Evolutionary conservation across 805 yeast species (phyloP).

Genomic region (Wickerhamiella cacticola): DNA sequence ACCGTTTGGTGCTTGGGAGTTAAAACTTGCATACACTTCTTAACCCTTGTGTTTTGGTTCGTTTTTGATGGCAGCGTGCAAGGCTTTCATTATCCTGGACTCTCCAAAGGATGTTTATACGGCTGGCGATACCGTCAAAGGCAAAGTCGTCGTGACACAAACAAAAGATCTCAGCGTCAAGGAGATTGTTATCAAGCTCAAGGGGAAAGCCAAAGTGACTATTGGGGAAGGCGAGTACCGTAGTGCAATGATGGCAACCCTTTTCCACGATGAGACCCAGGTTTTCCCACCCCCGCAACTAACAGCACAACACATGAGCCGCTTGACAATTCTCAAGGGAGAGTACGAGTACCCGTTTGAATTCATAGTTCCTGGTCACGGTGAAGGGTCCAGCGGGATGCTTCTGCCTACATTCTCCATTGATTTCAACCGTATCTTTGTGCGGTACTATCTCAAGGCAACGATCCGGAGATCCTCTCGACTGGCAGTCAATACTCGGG

Average conservation of each 20-base stretch:
- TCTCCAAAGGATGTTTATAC: slow-evolving; percentile 4
- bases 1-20: background rate
- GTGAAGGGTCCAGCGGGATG: background rate
- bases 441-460: slow-evolving; percentile 12
- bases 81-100: slow-evolving; percentile 4
- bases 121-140: slow-evolving; percentile 9
- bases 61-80: background rate
- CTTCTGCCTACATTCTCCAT: slow-evolving; percentile 7
- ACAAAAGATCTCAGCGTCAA: slow-evolving; percentile 6
- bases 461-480: slow-evolving; percentile 11
- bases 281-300: slow-evolving; percentile 10
- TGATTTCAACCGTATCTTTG: slow-evolving; percentile 7
- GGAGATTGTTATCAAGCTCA: slow-evolving; percentile 11
- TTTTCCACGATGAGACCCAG: slow-evolving; percentile 4
- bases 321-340: slow-evolving; percentile 8
- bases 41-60: background rate
- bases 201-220: slow-evolving; percentile 11
- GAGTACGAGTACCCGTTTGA: slow-evolving; percentile 11
- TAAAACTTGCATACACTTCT: background rate
- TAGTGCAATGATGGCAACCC: slow-evolving; percentile 1
- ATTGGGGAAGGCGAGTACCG: slow-evolving; percentile 14
- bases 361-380: slow-evolving; percentile 11
- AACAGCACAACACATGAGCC: background rate
- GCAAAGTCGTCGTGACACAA: background rate
- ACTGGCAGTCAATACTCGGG: slow-evolving; percentile 9